Conservation (phyloP, 306 rosid genomes). For the Comarum palustre region DNA sequence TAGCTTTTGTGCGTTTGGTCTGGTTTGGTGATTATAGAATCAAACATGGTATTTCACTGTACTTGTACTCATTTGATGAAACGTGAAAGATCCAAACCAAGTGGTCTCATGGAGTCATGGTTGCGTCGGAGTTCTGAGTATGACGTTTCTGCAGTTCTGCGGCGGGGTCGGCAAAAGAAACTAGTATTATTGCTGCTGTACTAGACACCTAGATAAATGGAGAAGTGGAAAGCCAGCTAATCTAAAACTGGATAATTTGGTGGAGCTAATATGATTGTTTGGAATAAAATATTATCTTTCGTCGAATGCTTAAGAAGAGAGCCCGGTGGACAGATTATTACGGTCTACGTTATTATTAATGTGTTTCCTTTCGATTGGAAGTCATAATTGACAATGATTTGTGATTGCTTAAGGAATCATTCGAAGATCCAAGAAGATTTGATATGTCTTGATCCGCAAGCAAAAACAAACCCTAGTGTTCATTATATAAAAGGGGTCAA, state of each 20-base stretch:
- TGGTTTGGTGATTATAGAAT: constrained; percentile 11
- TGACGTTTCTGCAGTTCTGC: constrained; percentile 24
- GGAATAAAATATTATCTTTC: not conserved
- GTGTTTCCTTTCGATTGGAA: no score
- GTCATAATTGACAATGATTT: no score
- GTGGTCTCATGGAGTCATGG: constrained; percentile 10
- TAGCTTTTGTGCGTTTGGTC: not conserved
- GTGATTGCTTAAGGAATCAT: no score
- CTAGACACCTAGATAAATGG: not conserved
- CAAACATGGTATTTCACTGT: constrained; percentile 29
- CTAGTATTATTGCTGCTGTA: not conserved
- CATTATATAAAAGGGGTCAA: no score
- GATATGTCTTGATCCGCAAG: no score
- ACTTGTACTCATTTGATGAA: constrained; percentile 30
- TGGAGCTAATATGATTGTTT: not conserved
- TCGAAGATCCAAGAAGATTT: no score
- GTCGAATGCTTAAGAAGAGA: no score
- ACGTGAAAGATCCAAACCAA: constrained; percentile 28
- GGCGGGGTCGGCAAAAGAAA: constrained; percentile 26
- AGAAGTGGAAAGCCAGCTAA: not conserved
- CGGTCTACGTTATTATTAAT: no score
- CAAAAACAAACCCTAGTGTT: no score
- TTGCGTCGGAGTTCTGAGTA: constrained; percentile 16
- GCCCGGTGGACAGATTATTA: no score
- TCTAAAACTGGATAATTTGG: not conserved